Base-by-base conservation (phyloP, 179 eudicot genomes). In the Vitellaria paradoxa region DNA sequence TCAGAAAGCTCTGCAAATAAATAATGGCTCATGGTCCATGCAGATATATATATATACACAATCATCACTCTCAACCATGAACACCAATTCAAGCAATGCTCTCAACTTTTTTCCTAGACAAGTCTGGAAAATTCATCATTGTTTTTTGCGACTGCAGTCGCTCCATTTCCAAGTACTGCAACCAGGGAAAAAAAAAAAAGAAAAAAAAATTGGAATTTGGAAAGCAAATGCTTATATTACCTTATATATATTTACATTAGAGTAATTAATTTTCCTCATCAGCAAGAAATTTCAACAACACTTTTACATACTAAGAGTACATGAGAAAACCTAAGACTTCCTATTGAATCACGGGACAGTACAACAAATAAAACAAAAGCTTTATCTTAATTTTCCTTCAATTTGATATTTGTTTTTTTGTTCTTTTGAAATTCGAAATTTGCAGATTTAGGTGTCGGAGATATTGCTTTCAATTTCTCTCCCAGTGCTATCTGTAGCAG, bases 91-190 rank as follows among this genome's bases (percentile, higher is more conserved):
- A 24, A 5, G 26, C 8, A 37, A 18, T 7, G 11, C 30, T 46
- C 62, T 23, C 0, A 14, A 14, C 47, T 45, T 74, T 78, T 75
- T 71, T 63, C 60, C 20, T 23, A 81, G 70, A 77, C 84, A 83
- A 60, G 76, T 77, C 79, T 65, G 80, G 84, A 30, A 82, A 87
- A 84, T 80, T 83, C 84, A 90, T 90, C 90, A 86, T 87, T 84
- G 88, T 90, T 85, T 75, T 79, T 2, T 72, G 84, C 84, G 84
- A 80, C 80, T 80, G 74, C 73, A 81, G 72, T 80, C 79, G 68
- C 79, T 79, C 65, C 77, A 65, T 72, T 72, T 64, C 60, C 3
- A 64, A 49, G 72, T 65, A 78, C 75, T 61, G 59, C 26, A 77
- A 70, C 74, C 30, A 23, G 47, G 40, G 2, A 2, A 30, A 2